phyloP scores from a whole-genome alignment of 768 basidiomycete genomes.

The Clitopilus passeckerianus region DNA sequence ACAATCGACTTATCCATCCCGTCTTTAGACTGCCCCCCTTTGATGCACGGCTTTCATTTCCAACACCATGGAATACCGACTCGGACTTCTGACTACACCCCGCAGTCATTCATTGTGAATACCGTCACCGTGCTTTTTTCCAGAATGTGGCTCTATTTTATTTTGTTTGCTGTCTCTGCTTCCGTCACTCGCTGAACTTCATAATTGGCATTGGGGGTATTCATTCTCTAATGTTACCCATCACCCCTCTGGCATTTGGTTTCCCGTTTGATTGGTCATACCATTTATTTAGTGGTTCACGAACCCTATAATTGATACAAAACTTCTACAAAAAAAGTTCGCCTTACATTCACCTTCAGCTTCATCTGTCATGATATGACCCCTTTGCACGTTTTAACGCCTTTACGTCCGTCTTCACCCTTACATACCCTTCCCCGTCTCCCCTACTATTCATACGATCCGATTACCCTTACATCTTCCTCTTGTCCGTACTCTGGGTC shows the following conservation, averaged over 20 bases:
- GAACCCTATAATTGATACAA: slow-evolving; percentile 28
- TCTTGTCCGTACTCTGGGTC: slow-evolving; percentile 13
- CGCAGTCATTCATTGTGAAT: not conserved
- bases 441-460: slow-evolving; percentile 11
- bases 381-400: not conserved
- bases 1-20: slow-evolving; percentile 61
- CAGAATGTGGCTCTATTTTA: not conserved
- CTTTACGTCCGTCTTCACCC: slow-evolving; percentile 12
- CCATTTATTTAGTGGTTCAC: slow-evolving; percentile 17
- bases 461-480: slow-evolving; percentile 17
- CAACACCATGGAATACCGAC: not conserved
- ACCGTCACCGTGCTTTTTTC: not conserved
- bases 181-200: not conserved
- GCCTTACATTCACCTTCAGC: slow-evolving; percentile 25
- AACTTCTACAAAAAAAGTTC: slow-evolving; percentile 47
- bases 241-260: slow-evolving; percentile 24
- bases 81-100: not conserved
- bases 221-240: slow-evolving; percentile 14
- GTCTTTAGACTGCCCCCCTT: slow-evolving; percentile 18
- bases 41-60: not conserved
- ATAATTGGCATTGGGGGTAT: not conserved
- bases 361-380: slow-evolving; percentile 27
- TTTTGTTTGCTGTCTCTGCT: not conserved
- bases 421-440: slow-evolving; percentile 6
- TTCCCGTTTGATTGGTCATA: slow-evolving; percentile 31